Percentiles rank a stretch among this genome's conserved stretches.
These are phyloP conservation scores for Cystobasidium pallidum DNA, from an alignment of 1,284 basidiomycete species.

Conservation along the genomic window DNA sequence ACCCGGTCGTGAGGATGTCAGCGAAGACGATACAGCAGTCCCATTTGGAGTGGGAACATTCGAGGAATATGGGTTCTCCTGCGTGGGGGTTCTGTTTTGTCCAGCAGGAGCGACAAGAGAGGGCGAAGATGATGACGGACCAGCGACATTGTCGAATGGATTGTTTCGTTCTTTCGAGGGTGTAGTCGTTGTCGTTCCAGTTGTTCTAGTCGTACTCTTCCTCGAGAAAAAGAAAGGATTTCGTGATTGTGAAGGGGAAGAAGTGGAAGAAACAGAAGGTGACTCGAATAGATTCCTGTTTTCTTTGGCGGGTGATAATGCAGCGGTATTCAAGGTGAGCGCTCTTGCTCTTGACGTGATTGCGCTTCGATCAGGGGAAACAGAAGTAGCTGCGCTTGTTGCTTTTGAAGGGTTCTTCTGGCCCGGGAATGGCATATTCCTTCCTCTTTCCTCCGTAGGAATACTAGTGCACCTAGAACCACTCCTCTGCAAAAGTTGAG, in stretches of 20 bases:
- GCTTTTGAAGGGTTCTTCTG: not conserved
- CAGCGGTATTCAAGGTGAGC: not conserved
- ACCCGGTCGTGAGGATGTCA: not conserved
- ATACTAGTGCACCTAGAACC: not conserved
- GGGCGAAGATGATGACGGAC: not conserved
- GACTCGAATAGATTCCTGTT: constrained; percentile 15
- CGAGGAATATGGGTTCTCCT: constrained; percentile 1
- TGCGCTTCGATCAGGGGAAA: not conserved
- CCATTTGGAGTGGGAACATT: not conserved
- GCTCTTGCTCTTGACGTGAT: not conserved
- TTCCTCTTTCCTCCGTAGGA: not conserved
- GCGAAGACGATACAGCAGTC: not conserved
- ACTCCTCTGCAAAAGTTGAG: not conserved
- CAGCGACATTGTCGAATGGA: constrained; percentile 2
- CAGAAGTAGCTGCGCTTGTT: constrained; percentile 9
- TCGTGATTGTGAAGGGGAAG: constrained; percentile 6
- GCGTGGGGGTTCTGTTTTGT: constrained; percentile 2
- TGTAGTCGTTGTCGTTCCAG: constrained; percentile 7
- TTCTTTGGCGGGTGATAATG: constrained; percentile 17
- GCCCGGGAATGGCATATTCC: not conserved
- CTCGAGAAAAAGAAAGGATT: constrained; percentile 25
- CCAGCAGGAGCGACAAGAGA: no score
- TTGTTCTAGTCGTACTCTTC: not conserved
- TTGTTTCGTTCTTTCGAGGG: constrained; percentile 2
- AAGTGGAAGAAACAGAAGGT: not conserved